These are phyloP conservation scores for Trebouxia sp. DNA, from an alignment of 139 green algal species.

Conservation along the genomic window DNA sequence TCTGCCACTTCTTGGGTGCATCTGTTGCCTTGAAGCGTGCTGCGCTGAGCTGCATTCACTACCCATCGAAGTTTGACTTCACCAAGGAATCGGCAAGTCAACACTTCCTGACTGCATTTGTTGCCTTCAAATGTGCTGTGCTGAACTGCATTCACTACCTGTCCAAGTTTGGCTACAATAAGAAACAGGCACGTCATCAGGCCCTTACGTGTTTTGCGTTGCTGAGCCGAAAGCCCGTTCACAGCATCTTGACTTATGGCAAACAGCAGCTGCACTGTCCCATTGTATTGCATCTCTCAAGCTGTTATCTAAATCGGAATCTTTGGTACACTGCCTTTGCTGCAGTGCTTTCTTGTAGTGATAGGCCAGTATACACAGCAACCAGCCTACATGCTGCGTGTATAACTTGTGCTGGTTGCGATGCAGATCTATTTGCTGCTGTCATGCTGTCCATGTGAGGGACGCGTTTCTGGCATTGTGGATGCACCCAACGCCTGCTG, in stretches of 20 bases:
- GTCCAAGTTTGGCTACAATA: conserved; percentile 72
- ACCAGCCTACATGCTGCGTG: too few relatives aligned
- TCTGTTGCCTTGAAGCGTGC: conserved; percentile 75
- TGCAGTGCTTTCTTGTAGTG: too few relatives aligned
- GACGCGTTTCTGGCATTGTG: conserved; percentile 73
- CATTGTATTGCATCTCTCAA: too few relatives aligned
- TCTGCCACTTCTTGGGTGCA: conserved; percentile 75
- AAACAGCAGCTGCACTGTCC: too few relatives aligned
- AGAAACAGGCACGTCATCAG: conserved; percentile 55
- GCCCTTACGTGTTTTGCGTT: conserved; percentile 69
- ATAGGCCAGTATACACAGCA: too few relatives aligned
- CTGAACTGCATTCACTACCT: conserved; percentile 82
- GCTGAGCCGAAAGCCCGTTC: too few relatives aligned
- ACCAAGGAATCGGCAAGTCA: conserved; percentile 69
- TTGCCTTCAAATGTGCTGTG: conserved; percentile 80
- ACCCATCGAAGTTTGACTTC: conserved; percentile 74
- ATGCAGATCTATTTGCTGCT: conserved; percentile 78
- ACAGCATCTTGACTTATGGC: too few relatives aligned
- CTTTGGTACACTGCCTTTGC: too few relatives aligned
- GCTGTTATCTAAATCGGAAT: too few relatives aligned
- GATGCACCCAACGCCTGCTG: conserved; percentile 70
- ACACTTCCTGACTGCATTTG: conserved; percentile 73
- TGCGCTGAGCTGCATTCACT: conserved; percentile 70
- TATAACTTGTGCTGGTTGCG: not conserved
- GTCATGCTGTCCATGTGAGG: conserved; percentile 76